Conservation (phyloP, 2,329 filamentous ascomycete genomes). For the Westerdykella sp. region DNA sequence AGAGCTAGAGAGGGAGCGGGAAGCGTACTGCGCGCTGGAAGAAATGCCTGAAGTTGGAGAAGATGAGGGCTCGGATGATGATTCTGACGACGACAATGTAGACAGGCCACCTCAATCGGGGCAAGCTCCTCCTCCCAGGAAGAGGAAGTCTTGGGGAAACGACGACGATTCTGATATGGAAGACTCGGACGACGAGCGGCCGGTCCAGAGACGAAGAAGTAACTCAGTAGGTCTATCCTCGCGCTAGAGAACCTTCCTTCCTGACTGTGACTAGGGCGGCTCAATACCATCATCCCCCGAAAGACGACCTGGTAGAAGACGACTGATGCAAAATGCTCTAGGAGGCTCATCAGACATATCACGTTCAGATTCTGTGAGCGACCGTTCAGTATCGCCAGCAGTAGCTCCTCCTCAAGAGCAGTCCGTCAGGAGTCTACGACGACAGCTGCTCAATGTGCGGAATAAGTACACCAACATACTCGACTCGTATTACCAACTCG, state of each 20-base stretch:
- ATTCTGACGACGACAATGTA: slow-evolving; percentile 53
- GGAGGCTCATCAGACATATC: slow-evolving; percentile 37
- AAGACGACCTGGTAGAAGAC: slow-evolving; percentile 55
- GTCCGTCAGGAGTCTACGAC: slow-evolving; percentile 66
- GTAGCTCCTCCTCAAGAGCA: slow-evolving; percentile 48
- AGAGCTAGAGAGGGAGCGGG: slow-evolving; percentile 64
- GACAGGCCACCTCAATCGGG: slow-evolving; percentile 34
- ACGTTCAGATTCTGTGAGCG: slow-evolving; percentile 33
- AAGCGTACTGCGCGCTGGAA: slow-evolving; percentile 77
- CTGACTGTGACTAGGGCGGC: slow-evolving; percentile 17
- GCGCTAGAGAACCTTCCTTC: not conserved
- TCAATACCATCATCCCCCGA: slow-evolving; percentile 63
- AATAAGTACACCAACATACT: slow-evolving; percentile 71
- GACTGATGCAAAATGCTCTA: slow-evolving; percentile 40
- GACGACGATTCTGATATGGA: slow-evolving; percentile 57
- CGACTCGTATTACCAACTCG: slow-evolving; percentile 76
- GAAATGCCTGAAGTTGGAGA: slow-evolving; percentile 90
- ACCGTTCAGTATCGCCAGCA: slow-evolving; percentile 31
- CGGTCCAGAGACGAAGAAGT: slow-evolving; percentile 73
- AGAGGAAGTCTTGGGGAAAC: slow-evolving; percentile 42
- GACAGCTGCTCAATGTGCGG: slow-evolving; percentile 67
- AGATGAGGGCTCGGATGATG: slow-evolving; percentile 55
- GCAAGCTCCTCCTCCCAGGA: slow-evolving; percentile 27
- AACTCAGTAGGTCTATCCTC: slow-evolving; percentile 63
- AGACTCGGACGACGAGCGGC: slow-evolving; percentile 68